These are phyloP conservation scores for Yamadazyma dushanensis DNA, from an alignment of 1,139 yeast species.

Conservation along the genomic window DNA sequence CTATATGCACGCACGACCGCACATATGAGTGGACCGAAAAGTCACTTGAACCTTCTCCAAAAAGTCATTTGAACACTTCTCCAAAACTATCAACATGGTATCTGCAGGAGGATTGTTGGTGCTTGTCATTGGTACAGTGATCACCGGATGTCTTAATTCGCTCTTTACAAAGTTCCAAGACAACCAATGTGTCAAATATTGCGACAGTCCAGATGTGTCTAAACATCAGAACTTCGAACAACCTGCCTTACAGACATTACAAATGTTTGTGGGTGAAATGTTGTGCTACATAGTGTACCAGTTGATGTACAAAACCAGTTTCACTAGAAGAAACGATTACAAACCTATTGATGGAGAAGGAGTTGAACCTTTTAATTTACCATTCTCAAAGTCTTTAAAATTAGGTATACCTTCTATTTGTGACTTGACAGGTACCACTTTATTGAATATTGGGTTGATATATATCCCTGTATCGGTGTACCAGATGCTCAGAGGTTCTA, in stretches of 20 bases:
- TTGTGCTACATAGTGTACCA: slow-evolving; percentile 50
- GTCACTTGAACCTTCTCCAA: background rate
- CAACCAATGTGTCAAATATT: slow-evolving; percentile 66
- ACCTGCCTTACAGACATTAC: slow-evolving; percentile 77
- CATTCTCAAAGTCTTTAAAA: slow-evolving; percentile 26
- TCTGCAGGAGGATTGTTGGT: slow-evolving; percentile 6
- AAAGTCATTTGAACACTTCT: background rate
- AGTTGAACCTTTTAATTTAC: slow-evolving; percentile 10
- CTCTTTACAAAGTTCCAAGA: slow-evolving; percentile 77
- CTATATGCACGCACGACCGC: too few relatives aligned
- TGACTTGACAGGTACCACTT: slow-evolving; percentile 72
- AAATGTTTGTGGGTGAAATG: slow-evolving; percentile 79
- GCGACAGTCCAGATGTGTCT: slow-evolving; percentile 44
- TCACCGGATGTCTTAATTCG: slow-evolving; percentile 76
- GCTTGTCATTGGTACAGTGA: slow-evolving; percentile 52
- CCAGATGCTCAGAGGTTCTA: slow-evolving; percentile 82
- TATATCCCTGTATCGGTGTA: slow-evolving; percentile 81
- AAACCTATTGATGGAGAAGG: slow-evolving; percentile 19
- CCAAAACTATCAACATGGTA: slow-evolving; percentile 1
- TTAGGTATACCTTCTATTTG: slow-evolving; percentile 66
- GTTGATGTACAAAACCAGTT: slow-evolving; percentile 21
- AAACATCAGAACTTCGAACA: slow-evolving; percentile 59
- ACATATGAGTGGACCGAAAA: background rate
- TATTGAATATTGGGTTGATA: slow-evolving; percentile 73
- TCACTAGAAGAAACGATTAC: slow-evolving; percentile 18